A percentile compares a stretch with the other conserved stretches of the same genome.
phyloP scores from a whole-genome alignment of 306 rosid species.

The Cotoneaster glaucophyllus region DNA sequence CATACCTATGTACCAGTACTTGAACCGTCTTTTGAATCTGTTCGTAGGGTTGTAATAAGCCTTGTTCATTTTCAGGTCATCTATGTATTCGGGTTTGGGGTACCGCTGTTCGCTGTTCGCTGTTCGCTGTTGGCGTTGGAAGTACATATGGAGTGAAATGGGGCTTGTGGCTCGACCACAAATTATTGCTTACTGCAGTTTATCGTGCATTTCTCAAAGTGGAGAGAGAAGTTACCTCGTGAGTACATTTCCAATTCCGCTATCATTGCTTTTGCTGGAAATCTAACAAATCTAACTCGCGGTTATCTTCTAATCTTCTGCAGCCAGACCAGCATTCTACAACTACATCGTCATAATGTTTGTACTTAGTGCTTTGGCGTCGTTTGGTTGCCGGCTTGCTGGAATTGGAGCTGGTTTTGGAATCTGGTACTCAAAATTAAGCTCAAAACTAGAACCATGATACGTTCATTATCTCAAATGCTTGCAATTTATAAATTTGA shows the following conservation, averaged over 20 bases:
- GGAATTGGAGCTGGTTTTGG: constrained; percentile 47
- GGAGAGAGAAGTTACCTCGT: constrained; percentile 78
- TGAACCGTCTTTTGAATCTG: background rate
- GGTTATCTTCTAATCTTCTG: constrained; percentile 23
- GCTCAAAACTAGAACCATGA: background rate
- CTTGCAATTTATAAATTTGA: constrained; percentile 6
- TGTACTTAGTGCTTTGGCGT: constrained; percentile 29
- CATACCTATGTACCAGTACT: background rate
- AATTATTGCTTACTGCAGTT: constrained; percentile 46
- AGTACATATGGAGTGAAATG: constrained; percentile 36
- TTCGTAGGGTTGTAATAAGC: background rate
- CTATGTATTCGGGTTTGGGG: constrained; percentile 68
- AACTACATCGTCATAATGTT: constrained; percentile 61
- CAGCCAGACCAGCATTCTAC: constrained; percentile 71
- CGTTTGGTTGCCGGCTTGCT: constrained; percentile 56
- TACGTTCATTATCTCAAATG: background rate
- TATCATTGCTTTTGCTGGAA: background rate
- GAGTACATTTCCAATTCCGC: constrained; percentile 24
- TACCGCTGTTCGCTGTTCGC: constrained; percentile 45
- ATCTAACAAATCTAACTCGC: background rate
- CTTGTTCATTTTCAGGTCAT: constrained; percentile 44
- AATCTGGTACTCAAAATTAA: constrained; percentile 41
- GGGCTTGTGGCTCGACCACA: constrained; percentile 64
- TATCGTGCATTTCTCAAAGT: constrained; percentile 65
- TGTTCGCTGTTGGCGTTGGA: constrained; percentile 39